phyloP scores from a whole-genome alignment of 306 rosid genomes.

The Cicer judaicum region DNA sequence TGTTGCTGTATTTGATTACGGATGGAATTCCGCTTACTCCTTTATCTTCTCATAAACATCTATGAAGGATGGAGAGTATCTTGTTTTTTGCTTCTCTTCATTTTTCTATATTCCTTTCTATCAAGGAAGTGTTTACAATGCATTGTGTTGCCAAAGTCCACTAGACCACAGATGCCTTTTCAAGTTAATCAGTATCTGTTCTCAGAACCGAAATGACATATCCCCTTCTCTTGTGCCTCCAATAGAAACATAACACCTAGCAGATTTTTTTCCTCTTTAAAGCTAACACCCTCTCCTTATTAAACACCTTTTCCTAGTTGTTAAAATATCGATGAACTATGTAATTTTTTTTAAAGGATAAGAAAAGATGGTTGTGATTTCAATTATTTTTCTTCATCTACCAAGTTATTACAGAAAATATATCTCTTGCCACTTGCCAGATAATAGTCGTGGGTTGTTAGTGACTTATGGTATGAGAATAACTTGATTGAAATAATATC shows the following conservation, averaged over 20 bases:
- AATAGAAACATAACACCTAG: not conserved
- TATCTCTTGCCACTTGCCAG: not conserved
- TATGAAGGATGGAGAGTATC: not conserved
- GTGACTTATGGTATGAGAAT: not conserved
- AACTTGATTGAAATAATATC: not conserved
- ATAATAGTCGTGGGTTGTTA: not conserved
- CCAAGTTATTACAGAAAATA: not conserved
- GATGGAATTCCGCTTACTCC: not conserved
- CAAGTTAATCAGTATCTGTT: constrained; percentile 8
- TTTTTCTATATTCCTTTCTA: not conserved
- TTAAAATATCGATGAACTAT: constrained; percentile 1
- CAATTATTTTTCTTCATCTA: not conserved
- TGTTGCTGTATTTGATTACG: not conserved
- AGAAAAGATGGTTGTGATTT: not conserved
- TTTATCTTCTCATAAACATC: not conserved
- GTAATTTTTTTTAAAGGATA: not conserved
- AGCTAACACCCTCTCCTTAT: not conserved
- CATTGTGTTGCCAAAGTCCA: not conserved
- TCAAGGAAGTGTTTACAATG: not conserved
- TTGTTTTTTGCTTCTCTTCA: not conserved
- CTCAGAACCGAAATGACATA: not conserved
- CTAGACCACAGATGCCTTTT: not conserved
- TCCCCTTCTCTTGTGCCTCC: not conserved
- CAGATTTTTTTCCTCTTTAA: not conserved
- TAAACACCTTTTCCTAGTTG: not conserved